Base-by-base conservation (phyloP, 345 rosid genomes). In the Lepidium didymum region DNA sequence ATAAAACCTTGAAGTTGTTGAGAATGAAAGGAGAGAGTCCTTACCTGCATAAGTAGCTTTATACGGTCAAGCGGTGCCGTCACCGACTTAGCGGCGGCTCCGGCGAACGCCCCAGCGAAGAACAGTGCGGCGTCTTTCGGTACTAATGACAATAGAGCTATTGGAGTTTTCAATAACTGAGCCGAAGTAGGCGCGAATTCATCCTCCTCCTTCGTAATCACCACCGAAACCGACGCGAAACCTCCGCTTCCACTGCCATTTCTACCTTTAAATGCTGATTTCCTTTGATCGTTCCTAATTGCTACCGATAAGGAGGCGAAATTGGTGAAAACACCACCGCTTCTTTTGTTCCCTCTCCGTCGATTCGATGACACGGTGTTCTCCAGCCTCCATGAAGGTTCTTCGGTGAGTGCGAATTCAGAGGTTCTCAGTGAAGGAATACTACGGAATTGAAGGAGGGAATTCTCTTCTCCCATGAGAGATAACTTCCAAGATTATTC, bases 41-140 rank as follows among this genome's bases (percentile, higher is more conserved):
- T 55, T 40, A 90, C 97, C 93, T 88, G 97, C 93, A 91, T 85
- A 50, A 91, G 96, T 33, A 91, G 86, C 82, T 91, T 91, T 44
- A 91, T 72, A 10, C 96, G 97, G 83, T 91, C 97, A 54, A 91
- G 97, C 45, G 97, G 97, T 65, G 97, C 97, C 19, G 97, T 91
- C 66, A 83, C 90, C 29, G 90, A 76, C 79, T 91, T 91, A 1
- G 97, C 97, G 19, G 91, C 94, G 51, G 94, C 94, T 61, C 97
- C 97, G 45, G 96, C 83, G 38, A 83, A 56, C 10, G 97, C 97
- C 19, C 90, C 97, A 56, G 97, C 97, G 10, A 77, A 69, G 63
- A 91, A 91, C 46, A 85, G 78, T 16, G 94, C 90, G 37, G 68
- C 85, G 40, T 87, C 97, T 51, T 65, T 79, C 0, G 94, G 97